phyloP scores from a whole-genome alignment of 768 basidiomycete species.

The Boletus reticulatus region DNA sequence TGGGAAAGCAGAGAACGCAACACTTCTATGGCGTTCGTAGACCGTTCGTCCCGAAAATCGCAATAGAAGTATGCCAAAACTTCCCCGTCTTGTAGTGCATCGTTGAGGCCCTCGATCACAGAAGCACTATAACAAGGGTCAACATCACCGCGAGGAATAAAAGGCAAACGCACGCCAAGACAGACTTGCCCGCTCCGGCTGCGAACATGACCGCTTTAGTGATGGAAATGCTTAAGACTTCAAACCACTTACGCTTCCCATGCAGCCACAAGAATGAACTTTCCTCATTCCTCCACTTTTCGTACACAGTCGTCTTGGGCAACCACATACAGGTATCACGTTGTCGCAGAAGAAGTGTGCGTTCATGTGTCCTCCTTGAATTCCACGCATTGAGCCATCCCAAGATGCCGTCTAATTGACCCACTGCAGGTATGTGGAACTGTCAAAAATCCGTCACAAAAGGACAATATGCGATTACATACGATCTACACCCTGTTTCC shows the following conservation, averaged over 20 bases:
- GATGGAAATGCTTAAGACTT: not conserved
- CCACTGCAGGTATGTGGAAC: not conserved
- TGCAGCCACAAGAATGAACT: slow-evolving; percentile 10
- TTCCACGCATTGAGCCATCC: slow-evolving; percentile 3
- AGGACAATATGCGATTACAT: not conserved
- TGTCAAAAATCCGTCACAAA: not conserved
- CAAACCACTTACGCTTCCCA: slow-evolving; percentile 9
- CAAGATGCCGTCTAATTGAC: not conserved
- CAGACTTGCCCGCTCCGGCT: slow-evolving; percentile 19
- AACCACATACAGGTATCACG: slow-evolving; percentile 14
- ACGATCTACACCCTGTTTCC: not conserved
- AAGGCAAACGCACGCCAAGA: slow-evolving; percentile 1
- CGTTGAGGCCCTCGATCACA: slow-evolving; percentile 7
- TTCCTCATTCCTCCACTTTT: not conserved
- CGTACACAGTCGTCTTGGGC: not conserved
- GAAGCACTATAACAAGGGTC: slow-evolving; percentile 5
- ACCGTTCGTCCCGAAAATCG: slow-evolving; percentile 10
- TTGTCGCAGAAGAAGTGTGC: not conserved
- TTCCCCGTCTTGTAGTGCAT: not conserved
- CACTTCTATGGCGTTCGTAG: slow-evolving; percentile 2
- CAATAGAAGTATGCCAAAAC: slow-evolving; percentile 13
- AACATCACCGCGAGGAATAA: not conserved
- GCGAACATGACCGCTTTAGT: not conserved
- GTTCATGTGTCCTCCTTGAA: not conserved
- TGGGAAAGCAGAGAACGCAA: slow-evolving; percentile 15